Conservation (phyloP, 2,329 filamentous ascomycete genomes). For the Fusarium denticulatum region DNA sequence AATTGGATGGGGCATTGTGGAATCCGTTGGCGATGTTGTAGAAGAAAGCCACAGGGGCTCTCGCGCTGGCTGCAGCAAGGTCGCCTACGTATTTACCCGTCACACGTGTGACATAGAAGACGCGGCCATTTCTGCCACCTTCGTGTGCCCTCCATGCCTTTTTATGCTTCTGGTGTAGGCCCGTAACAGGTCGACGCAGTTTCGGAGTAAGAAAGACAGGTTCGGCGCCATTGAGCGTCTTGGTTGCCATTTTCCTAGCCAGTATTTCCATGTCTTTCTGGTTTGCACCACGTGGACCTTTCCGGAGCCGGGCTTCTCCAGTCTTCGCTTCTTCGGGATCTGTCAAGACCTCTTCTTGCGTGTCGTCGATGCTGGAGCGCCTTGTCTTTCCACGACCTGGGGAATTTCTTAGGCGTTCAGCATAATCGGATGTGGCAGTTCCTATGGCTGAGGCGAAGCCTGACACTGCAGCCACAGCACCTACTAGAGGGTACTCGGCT, state of each 20-base stretch:
- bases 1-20: constrained; percentile 77
- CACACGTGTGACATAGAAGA: constrained; percentile 43
- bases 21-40: constrained; percentile 76
- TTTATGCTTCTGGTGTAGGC: constrained; percentile 37
- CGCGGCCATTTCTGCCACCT: constrained; percentile 39
- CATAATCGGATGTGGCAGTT: constrained; percentile 35
- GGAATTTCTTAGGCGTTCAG: constrained; percentile 20
- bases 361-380: neutral
- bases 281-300: constrained; percentile 17
- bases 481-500: constrained; percentile 71
- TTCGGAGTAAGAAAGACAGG: constrained; percentile 1
- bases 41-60: constrained; percentile 74
- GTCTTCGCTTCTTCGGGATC: neutral
- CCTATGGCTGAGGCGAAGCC: constrained; percentile 69
- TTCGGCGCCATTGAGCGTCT: constrained; percentile 63
- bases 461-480: constrained; percentile 71
- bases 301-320: neutral
- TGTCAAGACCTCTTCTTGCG: neutral
- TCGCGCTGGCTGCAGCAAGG: constrained; percentile 69
- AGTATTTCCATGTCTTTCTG: constrained; percentile 44
- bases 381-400: neutral
- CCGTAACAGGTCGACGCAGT: constrained; percentile 17
- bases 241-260: constrained; percentile 46
- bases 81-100: constrained; percentile 67
- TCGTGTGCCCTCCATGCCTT: constrained; percentile 42